These are phyloP conservation scores for Benincasa hispida DNA, from an alignment of 306 rosid species.

Conservation along the genomic window DNA sequence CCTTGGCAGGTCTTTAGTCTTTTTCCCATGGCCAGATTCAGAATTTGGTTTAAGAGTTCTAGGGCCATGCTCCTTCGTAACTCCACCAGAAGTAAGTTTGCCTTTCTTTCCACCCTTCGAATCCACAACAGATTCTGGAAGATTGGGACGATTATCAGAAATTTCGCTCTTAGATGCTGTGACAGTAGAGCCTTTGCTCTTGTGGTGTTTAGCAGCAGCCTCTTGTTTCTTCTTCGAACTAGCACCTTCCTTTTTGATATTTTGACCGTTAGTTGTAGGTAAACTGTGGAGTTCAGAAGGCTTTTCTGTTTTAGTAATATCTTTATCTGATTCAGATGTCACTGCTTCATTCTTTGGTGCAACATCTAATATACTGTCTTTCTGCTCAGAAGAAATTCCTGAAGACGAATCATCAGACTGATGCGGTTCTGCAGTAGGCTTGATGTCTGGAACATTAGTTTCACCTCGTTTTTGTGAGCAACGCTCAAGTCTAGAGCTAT, in stretches of 20 bases:
- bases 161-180: slow-evolving; percentile 25
- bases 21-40: slow-evolving; percentile 31
- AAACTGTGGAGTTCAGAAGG: slow-evolving; percentile 27
- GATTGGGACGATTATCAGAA: slow-evolving; percentile 20
- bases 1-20: slow-evolving; percentile 28
- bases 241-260: slow-evolving; percentile 35
- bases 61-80: slow-evolving; percentile 19
- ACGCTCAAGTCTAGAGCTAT: slow-evolving; percentile 40
- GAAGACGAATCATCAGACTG: slow-evolving; percentile 37
- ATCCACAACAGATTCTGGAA: slow-evolving; percentile 28
- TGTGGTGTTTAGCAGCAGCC: slow-evolving; percentile 28
- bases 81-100: slow-evolving; percentile 25
- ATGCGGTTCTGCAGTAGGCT: slow-evolving; percentile 22
- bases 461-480: slow-evolving; percentile 43
- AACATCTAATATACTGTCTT: slow-evolving; percentile 20
- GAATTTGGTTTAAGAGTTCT: slow-evolving; percentile 27
- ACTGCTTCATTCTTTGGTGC: slow-evolving; percentile 24
- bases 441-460: slow-evolving; percentile 29
- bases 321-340: slow-evolving; percentile 21
- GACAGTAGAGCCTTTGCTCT: slow-evolving; percentile 24
- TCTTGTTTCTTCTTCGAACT: slow-evolving; percentile 35
- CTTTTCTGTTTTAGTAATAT: slow-evolving; percentile 24
- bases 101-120: slow-evolving; percentile 36
- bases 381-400: slow-evolving; percentile 32
- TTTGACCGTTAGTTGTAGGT: slow-evolving; percentile 32